A percentile compares a stretch with the other conserved stretches of the same genome.
phyloP scores from a whole-genome alignment of 2,329 filamentous ascomycete genomes.

The Neurospora crassa region DNA sequence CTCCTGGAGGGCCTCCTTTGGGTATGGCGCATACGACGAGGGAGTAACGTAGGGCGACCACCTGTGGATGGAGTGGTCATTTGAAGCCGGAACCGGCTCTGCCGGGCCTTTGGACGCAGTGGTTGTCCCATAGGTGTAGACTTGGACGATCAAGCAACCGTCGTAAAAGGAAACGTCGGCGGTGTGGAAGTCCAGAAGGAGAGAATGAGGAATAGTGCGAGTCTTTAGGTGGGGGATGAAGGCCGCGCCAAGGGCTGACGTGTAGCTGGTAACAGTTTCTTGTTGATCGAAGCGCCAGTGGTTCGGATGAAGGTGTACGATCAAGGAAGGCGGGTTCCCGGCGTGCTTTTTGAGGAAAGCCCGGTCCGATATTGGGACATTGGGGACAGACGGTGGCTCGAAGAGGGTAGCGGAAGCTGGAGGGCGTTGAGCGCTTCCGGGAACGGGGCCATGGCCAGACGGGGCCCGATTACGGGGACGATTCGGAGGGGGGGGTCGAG shows the following conservation, averaged over 20 bases:
- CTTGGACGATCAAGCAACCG: conserved; percentile 85
- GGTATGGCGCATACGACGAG: conserved; percentile 74
- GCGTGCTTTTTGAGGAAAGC: conserved; percentile 78
- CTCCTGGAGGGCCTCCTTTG: conserved; percentile 32
- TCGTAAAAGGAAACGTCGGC: conserved; percentile 79
- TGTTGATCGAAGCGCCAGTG: conserved; percentile 92
- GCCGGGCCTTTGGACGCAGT: not conserved
- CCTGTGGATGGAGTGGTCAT: conserved; percentile 83
- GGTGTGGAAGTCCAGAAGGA: conserved; percentile 67
- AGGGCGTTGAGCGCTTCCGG: not conserved
- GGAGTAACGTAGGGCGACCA: conserved; percentile 85
- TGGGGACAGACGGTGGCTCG: conserved; percentile 12
- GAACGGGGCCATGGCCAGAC: not conserved
- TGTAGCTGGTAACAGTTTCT: conserved; percentile 85
- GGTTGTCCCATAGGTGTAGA: conserved; percentile 60
- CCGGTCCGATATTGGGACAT: conserved; percentile 57
- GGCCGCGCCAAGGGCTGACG: conserved; percentile 72
- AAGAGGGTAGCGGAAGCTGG: not conserved
- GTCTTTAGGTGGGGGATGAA: conserved; percentile 67
- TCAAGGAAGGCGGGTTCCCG: conserved; percentile 61
- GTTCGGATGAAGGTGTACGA: conserved; percentile 74
- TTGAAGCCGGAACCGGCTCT: conserved; percentile 52
- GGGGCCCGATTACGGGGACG: conserved; percentile 32
- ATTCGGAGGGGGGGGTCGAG: conserved; percentile 41
- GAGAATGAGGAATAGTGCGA: conserved; percentile 79